Conservation (phyloP, 116 monocot species). For the Iris pallida region DNA sequence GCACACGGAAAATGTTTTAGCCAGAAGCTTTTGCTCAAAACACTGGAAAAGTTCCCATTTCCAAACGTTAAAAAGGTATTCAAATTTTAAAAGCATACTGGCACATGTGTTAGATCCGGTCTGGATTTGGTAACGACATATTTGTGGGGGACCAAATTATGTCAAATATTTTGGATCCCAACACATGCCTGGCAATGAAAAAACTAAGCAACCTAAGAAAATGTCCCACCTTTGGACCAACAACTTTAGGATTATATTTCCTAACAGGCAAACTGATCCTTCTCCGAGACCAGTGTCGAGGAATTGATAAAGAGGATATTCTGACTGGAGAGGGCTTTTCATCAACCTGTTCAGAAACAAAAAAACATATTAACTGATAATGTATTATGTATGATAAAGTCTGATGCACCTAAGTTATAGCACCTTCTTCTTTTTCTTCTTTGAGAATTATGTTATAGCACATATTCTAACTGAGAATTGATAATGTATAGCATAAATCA, state of each 20-base stretch:
- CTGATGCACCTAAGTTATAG: conserved; percentile 1
- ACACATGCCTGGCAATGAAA: too few species aligned
- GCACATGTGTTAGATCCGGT: too few species aligned
- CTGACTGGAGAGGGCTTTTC: conserved; percentile 60
- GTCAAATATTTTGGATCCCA: too few species aligned
- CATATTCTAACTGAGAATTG: too few species aligned
- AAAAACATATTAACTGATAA: not conserved
- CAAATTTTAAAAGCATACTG: not conserved
- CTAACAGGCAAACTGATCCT: conserved; percentile 64
- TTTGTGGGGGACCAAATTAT: not conserved
- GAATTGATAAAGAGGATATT: conserved; percentile 49
- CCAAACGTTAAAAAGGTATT: not conserved
- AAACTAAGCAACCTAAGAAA: not conserved
- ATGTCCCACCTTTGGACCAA: conserved; percentile 54
- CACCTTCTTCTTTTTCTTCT: not conserved
- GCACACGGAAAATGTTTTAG: not conserved
- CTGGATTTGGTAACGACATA: too few species aligned
- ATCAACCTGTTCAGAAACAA: conserved; percentile 40
- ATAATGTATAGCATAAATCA: too few species aligned
- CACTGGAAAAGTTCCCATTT: not conserved
- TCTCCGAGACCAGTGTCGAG: conserved; percentile 80
- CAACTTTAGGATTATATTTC: conserved; percentile 71
- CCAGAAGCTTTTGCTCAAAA: too few species aligned
- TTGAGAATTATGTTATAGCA: too few species aligned
- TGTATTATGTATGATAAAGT: not conserved